Base-by-base conservation (phyloP, 768 basidiomycete genomes). In the Boletellus ananiceps region DNA sequence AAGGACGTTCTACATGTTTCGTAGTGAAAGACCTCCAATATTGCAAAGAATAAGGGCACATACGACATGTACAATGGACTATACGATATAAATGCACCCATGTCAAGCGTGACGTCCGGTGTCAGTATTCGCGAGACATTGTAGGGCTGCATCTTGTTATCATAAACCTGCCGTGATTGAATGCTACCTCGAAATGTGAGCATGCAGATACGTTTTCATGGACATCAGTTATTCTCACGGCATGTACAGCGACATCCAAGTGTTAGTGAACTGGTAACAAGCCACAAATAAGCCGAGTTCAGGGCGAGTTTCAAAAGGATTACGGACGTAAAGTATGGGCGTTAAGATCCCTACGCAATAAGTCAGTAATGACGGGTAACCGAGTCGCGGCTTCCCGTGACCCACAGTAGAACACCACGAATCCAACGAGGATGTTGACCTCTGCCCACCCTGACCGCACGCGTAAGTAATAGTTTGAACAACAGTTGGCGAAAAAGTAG, bases 351-450 rank as follows among this genome's bases (percentile, higher is more conserved):
- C 65, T 67, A 13, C 4, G 16, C 0, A 6, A 47, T 8, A 14
- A 14, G 15, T 62, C n/a, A 54, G 40, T 29, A 46, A 11, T 16
- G 25, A 32, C 37, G 12, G 19, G 18, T 11, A 31, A 3, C 7
- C 0, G 12, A 27, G 40, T 34, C 16, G 13, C 34, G 21, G 21
- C 6, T 18, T 36, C 14, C 46, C 16, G 21, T 3, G 46, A 41
- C 50, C 54, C 55, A 80, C 82, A 89, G 71, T 81, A 88, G 71
- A 90, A 84, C 65, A 85, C 70, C 14, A 83, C 71, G 57, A 88
- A 83, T 6, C 86, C 82, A 54, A 67, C 68, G 9, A 81, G 69
- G 54, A 88, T 74, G 63, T 88, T 88, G n/a, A 81, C 85, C 57
- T 81, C 76, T 3, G 86, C 85, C 86, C 86, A 88, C 86, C 86